Base-by-base conservation (phyloP, 768 basidiomycete species). In the Amanita muscaria region DNA sequence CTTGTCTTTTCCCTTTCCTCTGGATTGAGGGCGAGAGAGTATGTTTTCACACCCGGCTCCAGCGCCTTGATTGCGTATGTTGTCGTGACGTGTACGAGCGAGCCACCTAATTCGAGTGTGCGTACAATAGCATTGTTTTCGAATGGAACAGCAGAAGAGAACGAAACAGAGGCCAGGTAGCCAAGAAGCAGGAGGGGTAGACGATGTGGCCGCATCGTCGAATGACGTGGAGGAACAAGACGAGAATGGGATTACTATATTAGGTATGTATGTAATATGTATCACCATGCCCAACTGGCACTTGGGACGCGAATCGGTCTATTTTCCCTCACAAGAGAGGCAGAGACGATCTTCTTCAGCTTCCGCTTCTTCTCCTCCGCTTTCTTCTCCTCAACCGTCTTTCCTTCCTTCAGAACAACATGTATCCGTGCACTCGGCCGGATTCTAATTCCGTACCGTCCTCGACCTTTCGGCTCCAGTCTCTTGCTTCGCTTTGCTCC, bases 81-180 rank as follows among this genome's bases (percentile, higher is more conserved):
- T 36, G 92, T 94, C 43, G 80, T 87, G 70, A 92, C 79, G 67
- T 85, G 82, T 45, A 90, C 84, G 18, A 89, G 73, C 15, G 92
- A 74, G 41, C 93, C 93, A 27, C 85, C 90, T 18, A 96, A 84
- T 55, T 96, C 93, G 48, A 91, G 71, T 4, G 86, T 81, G 56
- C 90, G 83, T 24, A 92, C 87, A 49, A 98, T 74, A 50, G 84
- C 88, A 16, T 85, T 88, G 54, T 91, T 91, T 74, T 89, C 88
- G 64, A 89, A 89, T 1, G 80, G 73, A 54, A 66, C 36, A 61
- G 24, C 64, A 58, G 19, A 67, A 57, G 21, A 35, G 16, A 34
- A 23, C 7, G 22, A 68, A 59, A 31, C 5, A 12, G 24, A 22
- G 4, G 21, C 68, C 59, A 30, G 21, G 11, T 66, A 60, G 40